phyloP scores from a whole-genome alignment of 768 basidiomycete genomes.

The Hygrocybe coccinea region DNA sequence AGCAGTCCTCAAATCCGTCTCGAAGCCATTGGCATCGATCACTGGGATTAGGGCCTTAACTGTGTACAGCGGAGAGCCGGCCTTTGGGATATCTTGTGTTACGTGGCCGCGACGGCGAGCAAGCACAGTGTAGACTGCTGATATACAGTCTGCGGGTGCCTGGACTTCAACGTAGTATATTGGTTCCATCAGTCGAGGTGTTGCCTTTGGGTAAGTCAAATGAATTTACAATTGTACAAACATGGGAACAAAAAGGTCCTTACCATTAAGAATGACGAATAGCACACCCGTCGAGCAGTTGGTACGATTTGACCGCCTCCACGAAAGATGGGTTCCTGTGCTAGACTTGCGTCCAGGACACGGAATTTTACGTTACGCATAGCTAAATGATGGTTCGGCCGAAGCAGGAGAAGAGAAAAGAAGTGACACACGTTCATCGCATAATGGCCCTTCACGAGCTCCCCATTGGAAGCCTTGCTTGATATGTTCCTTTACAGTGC shows the following conservation, averaged over 20 bases:
- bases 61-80: slow-evolving; percentile 95
- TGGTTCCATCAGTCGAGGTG: slow-evolving; percentile 93
- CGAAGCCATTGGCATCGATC: slow-evolving; percentile 97
- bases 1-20: slow-evolving; percentile 94
- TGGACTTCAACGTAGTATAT: slow-evolving; percentile 99
- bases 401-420: neutral
- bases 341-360: slow-evolving; percentile 84
- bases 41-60: slow-evolving; percentile 98
- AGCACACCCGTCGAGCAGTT: slow-evolving; percentile 97
- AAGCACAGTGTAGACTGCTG: slow-evolving; percentile 96
- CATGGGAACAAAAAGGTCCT: slow-evolving; percentile 26
- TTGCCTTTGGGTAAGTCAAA: slow-evolving; percentile 52
- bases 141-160: slow-evolving; percentile 97
- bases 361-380: slow-evolving; percentile 99
- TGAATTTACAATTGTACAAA: neutral
- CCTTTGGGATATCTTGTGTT: slow-evolving; percentile 96
- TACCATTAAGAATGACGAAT: slow-evolving; percentile 98
- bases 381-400: slow-evolving; percentile 43
- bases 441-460: slow-evolving; percentile 92
- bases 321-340: slow-evolving; percentile 94
- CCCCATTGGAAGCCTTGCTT: slow-evolving; percentile 99
- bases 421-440: slow-evolving; percentile 87
- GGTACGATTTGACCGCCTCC: slow-evolving; percentile 99
- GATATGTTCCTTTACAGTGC: slow-evolving; percentile 87
- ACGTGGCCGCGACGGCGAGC: slow-evolving; percentile 99